phyloP scores from a whole-genome alignment of 1,284 basidiomycete genomes.

The Malassezia japonica region DNA sequence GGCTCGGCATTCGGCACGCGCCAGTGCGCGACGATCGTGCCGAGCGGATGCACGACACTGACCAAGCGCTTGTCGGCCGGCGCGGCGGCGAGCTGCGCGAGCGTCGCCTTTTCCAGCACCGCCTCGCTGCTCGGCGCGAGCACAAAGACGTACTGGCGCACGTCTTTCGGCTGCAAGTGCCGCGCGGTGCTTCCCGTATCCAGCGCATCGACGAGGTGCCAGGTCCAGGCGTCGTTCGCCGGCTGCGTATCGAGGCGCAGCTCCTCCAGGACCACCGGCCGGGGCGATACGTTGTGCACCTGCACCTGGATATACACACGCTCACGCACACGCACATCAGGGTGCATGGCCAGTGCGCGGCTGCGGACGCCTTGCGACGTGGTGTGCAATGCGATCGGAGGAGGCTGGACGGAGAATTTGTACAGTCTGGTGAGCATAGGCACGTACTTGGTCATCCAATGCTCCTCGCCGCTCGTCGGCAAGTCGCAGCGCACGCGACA shows the following conservation, averaged over 20 bases:
- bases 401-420: constrained; percentile 7
- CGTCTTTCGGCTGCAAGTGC: constrained; percentile 10
- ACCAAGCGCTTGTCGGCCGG: not conserved
- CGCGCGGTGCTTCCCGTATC: not conserved
- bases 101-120: not conserved
- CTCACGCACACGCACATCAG: not conserved
- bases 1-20: constrained; percentile 10
- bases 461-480: not conserved
- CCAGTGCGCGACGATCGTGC: constrained; percentile 7
- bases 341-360: not conserved
- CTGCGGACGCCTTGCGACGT: not conserved
- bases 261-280: constrained; percentile 2
- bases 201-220: not conserved
- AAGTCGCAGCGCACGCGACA: constrained; percentile 8
- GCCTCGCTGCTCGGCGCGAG: not conserved
- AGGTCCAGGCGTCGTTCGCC: not conserved
- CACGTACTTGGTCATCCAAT: constrained; percentile 12
- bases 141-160: constrained; percentile 1
- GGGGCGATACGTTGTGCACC: constrained; percentile 5
- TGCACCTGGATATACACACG: constrained; percentile 5
- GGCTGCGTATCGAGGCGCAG: not conserved
- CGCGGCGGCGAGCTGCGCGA: not conserved
- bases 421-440: not conserved
- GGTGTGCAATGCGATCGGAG: constrained; percentile 9
- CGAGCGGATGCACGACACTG: not conserved